Evolutionary conservation across 2,329 filamentous ascomycete genomes (phyloP).

Genomic region (Botrytis aclada): DNA sequence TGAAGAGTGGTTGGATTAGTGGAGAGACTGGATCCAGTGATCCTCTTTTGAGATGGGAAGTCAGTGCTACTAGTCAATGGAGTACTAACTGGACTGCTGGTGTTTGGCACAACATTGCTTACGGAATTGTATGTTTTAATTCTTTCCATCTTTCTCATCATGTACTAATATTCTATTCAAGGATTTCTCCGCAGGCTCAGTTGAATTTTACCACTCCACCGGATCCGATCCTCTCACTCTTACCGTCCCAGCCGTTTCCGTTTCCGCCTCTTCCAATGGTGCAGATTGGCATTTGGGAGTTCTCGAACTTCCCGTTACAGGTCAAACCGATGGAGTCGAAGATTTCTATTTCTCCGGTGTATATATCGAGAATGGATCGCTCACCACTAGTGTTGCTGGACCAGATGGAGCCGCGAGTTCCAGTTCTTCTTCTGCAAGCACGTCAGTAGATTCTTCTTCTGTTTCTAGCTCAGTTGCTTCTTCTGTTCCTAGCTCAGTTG

Average conservation of each 20-base stretch:
- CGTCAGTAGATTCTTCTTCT: conserved; percentile 17
- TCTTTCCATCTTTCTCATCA: background rate
- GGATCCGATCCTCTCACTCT: conserved; percentile 55
- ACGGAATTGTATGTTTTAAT: conserved; percentile 53
- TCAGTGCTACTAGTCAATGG: conserved; percentile 60
- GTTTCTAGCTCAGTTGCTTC: background rate
- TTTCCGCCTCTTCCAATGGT: conserved; percentile 62
- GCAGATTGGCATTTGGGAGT: conserved; percentile 72
- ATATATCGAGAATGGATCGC: conserved; percentile 60
- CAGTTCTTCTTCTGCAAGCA: conserved; percentile 11
- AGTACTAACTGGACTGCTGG: conserved; percentile 57
- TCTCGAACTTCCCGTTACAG: conserved; percentile 58
- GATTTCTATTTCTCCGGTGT: conserved; percentile 72
- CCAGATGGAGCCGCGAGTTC: conserved; percentile 31
- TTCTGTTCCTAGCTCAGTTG: background rate
- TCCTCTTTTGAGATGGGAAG: conserved; percentile 63
- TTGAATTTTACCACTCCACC: conserved; percentile 69
- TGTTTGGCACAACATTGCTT: conserved; percentile 63
- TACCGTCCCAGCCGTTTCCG: conserved; percentile 58
- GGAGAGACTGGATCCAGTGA: conserved; percentile 46
- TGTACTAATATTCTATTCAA: conserved; percentile 17
- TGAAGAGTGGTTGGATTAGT: conserved; percentile 64
- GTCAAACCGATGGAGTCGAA: conserved; percentile 53
- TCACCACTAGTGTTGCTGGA: conserved; percentile 42
- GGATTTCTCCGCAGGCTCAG: conserved; percentile 59